Evolutionary conservation across 2,329 filamentous ascomycete species (phyloP), one percentile per base, ranked within the genome.

Genomic region (Ilyonectria mors-panacis): DNA sequence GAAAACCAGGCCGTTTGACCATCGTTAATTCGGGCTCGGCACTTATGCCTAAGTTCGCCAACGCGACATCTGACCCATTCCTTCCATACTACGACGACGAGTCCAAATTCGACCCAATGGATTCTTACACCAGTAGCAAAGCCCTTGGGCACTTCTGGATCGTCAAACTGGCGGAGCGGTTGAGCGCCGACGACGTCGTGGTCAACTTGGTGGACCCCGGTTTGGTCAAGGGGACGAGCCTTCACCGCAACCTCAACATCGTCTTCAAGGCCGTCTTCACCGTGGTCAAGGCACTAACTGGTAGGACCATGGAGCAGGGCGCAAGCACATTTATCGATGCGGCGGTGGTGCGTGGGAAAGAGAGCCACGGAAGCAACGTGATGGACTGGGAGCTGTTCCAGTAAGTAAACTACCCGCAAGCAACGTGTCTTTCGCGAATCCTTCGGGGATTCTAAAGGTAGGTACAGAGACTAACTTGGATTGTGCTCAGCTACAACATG

Each of bases 121-220:
- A 74, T 19, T 59, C 68, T 12, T 81, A 82, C 63, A 55, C 62
- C 8, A 55, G 54, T 2, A 71, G 69, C 21, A 83, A 83, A 61
- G 74, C 77, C 0, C 70, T 83, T 0, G 70, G 72, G 2, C 78
- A 80, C 26, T 70, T 82, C 30, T 83, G 82, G 70, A 70, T 78
- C 2, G 70, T 71, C 67, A 81, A 81, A 58, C 68, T 85, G 0
- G 73, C 71, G 6, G 79, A 83, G 17, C 76, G 77, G 21, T 77
- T 85, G 0, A 76, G 76, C 1, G 68, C 81, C 0, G 78, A 84
- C 2, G 80, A 85, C 39, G 80, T 85, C 0, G 67, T 84, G 8
- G 75, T 87, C 45, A 87, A 86, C 59, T 66, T 85, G 1, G 83
- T 82, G 1, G 84, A 85, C 21, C 86, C 86, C 1, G 85, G 83